Evolutionary conservation across 495 filamentous ascomycete genomes (phyloP), one percentile per base, ranked within the genome.

Genomic region (Hypoxylon intermedium): DNA sequence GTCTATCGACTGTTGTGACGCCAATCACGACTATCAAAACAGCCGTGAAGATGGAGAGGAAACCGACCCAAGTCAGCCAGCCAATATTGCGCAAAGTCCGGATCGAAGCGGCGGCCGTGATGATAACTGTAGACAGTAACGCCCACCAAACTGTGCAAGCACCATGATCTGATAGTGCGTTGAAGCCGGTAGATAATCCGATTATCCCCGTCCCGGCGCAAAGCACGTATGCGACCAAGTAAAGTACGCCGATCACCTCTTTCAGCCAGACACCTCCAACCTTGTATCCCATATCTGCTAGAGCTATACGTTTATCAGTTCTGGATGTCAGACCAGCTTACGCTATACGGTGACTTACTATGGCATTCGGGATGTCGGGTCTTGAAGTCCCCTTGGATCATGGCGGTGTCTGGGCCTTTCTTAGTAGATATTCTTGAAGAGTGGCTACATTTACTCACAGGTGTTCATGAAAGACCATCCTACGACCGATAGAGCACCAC

Each of bases 11-110:
- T 6, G 63, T 70, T 0, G 76, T 80, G 6, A 80, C 77, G 6
- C 75, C 77, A 36, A 82, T 65, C 4, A 82, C 80, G 46, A 82
- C 72, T 26, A 83, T 80, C 23, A 82, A 75, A 1, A 82, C 75
- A 1, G 78, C 79, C 12, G 74, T 53, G 49, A 78, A 77, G 9
- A 81, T 73, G 23, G 67, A 77, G 6, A 70, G 44, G 51, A 82
- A 80, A 1, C 77, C 78, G 12, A 72, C 69, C 71, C 74, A 80
- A 34, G 72, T 75, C n/a, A 82, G 55, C 78, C 77, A 80, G 30
- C 74, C 72, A 5, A 80, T 71, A 23, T 79, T 74, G 5, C 70
- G 67, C 30, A 82, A 67, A 38, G 77, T 80, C 16, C 67, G 59
- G 9, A 67, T 47, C 9, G 54, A 63, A 37, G 64, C 64, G 20